phyloP scores from a whole-genome alignment of 2,329 filamentous ascomycete genomes.

The Periconia sp. region DNA sequence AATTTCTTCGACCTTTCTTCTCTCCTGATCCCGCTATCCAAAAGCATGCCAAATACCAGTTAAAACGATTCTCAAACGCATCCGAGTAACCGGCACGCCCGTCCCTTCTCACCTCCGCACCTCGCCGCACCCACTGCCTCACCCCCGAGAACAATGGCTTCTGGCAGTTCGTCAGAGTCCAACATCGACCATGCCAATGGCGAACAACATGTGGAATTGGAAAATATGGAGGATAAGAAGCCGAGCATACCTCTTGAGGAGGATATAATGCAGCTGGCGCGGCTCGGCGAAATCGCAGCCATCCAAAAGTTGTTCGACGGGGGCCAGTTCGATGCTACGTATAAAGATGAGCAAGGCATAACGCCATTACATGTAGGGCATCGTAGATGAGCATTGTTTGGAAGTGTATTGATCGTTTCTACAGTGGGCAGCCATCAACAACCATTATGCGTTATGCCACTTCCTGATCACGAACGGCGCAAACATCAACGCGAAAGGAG shows the following conservation, averaged over 20 bases:
- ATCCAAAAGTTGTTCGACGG: constrained; percentile 90
- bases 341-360: constrained; percentile 88
- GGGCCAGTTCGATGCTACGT: constrained; percentile 78
- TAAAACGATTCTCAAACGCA: background rate
- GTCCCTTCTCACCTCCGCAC: constrained; percentile 10
- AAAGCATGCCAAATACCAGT: background rate
- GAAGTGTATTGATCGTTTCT: background rate
- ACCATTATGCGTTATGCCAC: constrained; percentile 95
- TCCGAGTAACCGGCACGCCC: background rate
- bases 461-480: constrained; percentile 85
- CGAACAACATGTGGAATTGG: constrained; percentile 38
- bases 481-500: constrained; percentile 92
- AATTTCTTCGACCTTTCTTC: background rate
- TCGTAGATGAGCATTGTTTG: background rate
- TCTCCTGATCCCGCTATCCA: background rate
- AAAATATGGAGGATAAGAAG: constrained; percentile 38
- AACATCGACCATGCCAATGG: constrained; percentile 24
- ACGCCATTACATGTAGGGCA: constrained; percentile 83
- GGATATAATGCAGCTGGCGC: constrained; percentile 94
- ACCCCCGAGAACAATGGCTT: constrained; percentile 19
- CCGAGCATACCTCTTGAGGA: constrained; percentile 59
- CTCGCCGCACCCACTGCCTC: constrained; percentile 15
- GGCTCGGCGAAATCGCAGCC: constrained; percentile 79
- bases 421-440: constrained; percentile 98
- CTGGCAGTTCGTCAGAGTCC: constrained; percentile 19